Conservation (phyloP, 371 early-diverging fungal species). For the Mortierella sp. region DNA sequence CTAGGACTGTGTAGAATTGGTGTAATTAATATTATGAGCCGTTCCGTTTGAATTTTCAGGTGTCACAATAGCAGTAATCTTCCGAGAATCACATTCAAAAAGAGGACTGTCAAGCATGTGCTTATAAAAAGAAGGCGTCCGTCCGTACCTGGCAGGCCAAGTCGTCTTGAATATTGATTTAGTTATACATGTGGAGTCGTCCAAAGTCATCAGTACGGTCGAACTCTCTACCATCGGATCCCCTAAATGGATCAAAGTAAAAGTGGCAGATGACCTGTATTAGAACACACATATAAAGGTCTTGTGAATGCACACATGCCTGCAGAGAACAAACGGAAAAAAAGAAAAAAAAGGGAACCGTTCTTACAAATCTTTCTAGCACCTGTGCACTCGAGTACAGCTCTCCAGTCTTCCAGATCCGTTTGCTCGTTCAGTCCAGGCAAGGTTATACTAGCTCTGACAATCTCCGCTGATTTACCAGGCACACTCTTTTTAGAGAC, state of each 20-base stretch:
- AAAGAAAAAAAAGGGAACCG: not conserved
- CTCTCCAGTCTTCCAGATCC: conserved; percentile 57
- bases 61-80: not conserved
- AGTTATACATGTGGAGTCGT: conserved; percentile 57
- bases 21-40: not conserved
- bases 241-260: conserved; percentile 25
- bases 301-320: conserved; percentile 9
- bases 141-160: conserved; percentile 55
- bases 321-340: not conserved
- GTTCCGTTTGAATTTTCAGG: conserved; percentile 3
- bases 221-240: conserved; percentile 58
- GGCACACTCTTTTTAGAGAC: conserved; percentile 57
- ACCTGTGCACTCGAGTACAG: conserved; percentile 55
- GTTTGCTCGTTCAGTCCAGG: conserved; percentile 56
- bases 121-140: not conserved
- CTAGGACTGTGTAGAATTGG: conserved; percentile 35
- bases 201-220: conserved; percentile 53
- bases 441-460: conserved; percentile 50
- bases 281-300: not conserved
- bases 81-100: not conserved
- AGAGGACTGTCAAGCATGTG: not conserved
- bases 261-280: not conserved
- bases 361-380: conserved; percentile 55
- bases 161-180: conserved; percentile 56
- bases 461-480: conserved; percentile 58